Evolutionary conservation across 2,329 filamentous ascomycete species (phyloP).

Genomic region (Monilinia fructicola): DNA sequence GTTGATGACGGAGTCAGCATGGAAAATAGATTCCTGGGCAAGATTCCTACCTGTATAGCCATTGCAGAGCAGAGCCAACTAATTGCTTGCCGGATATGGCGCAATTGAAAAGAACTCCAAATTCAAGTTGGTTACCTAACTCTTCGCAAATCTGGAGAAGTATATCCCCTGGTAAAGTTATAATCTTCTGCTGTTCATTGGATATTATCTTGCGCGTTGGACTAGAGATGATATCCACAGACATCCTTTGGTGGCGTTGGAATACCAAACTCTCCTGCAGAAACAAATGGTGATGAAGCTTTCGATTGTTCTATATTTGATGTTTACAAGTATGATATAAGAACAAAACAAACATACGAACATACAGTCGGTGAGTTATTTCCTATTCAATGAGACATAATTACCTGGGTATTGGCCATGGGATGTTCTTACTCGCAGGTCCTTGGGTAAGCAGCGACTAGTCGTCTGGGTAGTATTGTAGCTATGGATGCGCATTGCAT

Average conservation of each 20-base stretch:
- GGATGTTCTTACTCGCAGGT: background rate
- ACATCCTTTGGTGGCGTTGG: constrained; percentile 9
- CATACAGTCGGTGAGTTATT: background rate
- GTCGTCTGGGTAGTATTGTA: too few relatives aligned
- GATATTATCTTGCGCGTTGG: background rate
- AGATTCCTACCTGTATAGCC: constrained; percentile 58
- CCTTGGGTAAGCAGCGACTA: too few relatives aligned
- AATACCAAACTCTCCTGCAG: background rate
- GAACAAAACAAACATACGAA: background rate
- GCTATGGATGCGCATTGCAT: too few relatives aligned
- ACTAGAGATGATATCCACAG: constrained; percentile 4
- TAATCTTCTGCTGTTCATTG: background rate
- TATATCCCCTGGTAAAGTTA: constrained; percentile 49
- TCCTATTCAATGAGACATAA: background rate
- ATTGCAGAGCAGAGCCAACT: constrained; percentile 58
- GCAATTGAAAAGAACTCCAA: constrained; percentile 59
- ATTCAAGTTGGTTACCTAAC: constrained; percentile 55
- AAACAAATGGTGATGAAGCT: background rate
- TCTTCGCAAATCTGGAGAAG: constrained; percentile 61
- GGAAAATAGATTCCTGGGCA: background rate
- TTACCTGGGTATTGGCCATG: background rate
- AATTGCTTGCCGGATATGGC: constrained; percentile 56
- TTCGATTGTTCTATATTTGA: background rate
- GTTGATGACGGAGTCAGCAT: constrained; percentile 30
- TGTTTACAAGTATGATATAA: background rate